A percentile compares a stretch with the other conserved stretches of the same genome.
These are phyloP conservation scores for Polyporus tsugae DNA, from an alignment of 1,284 basidiomycete genomes.

Conservation along the genomic window DNA sequence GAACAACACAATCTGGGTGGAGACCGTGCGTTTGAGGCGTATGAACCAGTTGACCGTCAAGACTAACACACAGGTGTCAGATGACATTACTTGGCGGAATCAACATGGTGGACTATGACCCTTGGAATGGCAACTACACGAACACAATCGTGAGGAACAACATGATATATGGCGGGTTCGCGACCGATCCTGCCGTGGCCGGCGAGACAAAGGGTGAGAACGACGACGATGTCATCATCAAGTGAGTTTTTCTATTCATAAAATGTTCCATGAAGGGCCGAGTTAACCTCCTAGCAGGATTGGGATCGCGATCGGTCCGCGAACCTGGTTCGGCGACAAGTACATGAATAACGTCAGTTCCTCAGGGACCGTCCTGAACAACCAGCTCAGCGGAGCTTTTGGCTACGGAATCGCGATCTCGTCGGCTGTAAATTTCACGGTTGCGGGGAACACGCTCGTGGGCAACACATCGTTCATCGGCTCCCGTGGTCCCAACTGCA, in stretches of 20 bases:
- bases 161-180: constrained; percentile 72
- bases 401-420: constrained; percentile 74
- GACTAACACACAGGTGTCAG: constrained; percentile 44
- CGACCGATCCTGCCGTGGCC: constrained; percentile 51
- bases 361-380: constrained; percentile 70
- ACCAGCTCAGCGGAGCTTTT: constrained; percentile 77
- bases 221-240: constrained; percentile 68
- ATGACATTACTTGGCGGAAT: constrained; percentile 81
- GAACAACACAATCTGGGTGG: constrained; percentile 78
- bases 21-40: constrained; percentile 56
- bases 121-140: constrained; percentile 78
- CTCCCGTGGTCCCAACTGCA: constrained; percentile 75
- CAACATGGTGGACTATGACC: constrained; percentile 81
- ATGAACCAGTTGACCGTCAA: not conserved
- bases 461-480: constrained; percentile 85
- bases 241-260: constrained; percentile 51
- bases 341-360: constrained; percentile 67
- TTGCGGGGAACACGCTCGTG: constrained; percentile 68
- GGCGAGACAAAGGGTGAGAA: constrained; percentile 62
- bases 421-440: constrained; percentile 71
- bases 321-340: constrained; percentile 77
- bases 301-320: constrained; percentile 80
- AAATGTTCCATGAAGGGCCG: constrained; percentile 5
- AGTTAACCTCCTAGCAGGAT: constrained; percentile 49
- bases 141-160: constrained; percentile 79